Conservation (phyloP, 371 early-diverging fungal species). For the Mucor saturninus region DNA sequence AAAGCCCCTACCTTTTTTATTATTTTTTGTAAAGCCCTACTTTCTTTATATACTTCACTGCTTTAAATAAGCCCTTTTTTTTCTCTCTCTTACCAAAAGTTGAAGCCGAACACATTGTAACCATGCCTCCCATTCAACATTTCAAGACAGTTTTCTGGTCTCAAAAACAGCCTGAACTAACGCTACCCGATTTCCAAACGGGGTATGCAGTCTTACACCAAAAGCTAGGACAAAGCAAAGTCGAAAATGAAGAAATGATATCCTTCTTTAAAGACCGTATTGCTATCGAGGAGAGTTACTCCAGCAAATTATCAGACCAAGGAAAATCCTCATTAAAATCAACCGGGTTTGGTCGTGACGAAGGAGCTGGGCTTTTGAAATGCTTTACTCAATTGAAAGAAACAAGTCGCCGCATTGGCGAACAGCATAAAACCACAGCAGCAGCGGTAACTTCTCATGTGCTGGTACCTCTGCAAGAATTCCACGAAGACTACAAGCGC, state of each 20-base stretch:
- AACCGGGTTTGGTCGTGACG: slow-evolving; percentile 73
- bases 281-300: slow-evolving; percentile 68
- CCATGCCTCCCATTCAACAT: slow-evolving; percentile 40
- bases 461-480: slow-evolving; percentile 64
- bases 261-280: slow-evolving; percentile 70
- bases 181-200: slow-evolving; percentile 47
- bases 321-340: slow-evolving; percentile 37
- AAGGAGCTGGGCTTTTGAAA: slow-evolving; percentile 71
- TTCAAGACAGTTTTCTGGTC: slow-evolving; percentile 57
- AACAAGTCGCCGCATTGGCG: slow-evolving; percentile 62
- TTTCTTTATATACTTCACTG: no score
- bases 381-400: slow-evolving; percentile 67
- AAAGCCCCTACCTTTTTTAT: no score
- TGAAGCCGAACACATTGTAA: background rate
- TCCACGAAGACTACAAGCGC: slow-evolving; percentile 61
- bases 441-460: slow-evolving; percentile 60
- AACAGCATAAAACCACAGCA: slow-evolving; percentile 63
- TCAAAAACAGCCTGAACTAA: slow-evolving; percentile 41
- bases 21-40: no score
- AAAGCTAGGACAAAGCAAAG: slow-evolving; percentile 71
- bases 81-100: background rate
- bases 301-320: slow-evolving; percentile 59
- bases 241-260: slow-evolving; percentile 76
- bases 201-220: slow-evolving; percentile 69
- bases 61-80: background rate